phyloP scores from a whole-genome alignment of 2,329 filamentous ascomycete genomes.

The Sporothrix luriei region DNA sequence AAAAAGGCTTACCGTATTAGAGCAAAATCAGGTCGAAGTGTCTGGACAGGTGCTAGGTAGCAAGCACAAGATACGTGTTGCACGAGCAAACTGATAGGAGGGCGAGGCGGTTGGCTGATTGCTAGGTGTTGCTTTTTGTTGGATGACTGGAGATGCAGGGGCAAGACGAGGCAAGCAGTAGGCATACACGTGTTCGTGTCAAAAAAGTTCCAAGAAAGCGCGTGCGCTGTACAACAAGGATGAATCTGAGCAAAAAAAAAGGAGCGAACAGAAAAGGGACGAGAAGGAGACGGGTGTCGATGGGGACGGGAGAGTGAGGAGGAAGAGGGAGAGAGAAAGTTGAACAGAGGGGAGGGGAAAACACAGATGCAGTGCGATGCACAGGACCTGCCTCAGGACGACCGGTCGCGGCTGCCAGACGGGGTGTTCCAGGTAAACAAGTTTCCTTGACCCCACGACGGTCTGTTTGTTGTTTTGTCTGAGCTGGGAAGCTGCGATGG shows the following conservation, averaged over 20 bases:
- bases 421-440: constrained; percentile 13
- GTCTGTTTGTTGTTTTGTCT: background rate
- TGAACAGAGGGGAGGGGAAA: background rate
- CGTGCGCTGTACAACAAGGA: constrained; percentile 25
- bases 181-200: constrained; percentile 34
- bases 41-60: background rate
- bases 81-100: constrained; percentile 16
- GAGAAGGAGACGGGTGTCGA: constrained; percentile 13
- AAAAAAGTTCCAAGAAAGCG: constrained; percentile 37
- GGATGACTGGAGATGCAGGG: constrained; percentile 11
- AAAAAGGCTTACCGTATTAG: constrained; percentile 20
- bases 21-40: background rate
- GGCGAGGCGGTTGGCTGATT: background rate
- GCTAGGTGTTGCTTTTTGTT: constrained; percentile 20
- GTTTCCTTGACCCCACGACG: background rate
- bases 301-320: background rate
- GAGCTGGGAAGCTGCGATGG: background rate
- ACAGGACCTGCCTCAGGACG: background rate
- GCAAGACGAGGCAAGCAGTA: constrained; percentile 28
- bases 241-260: constrained; percentile 27
- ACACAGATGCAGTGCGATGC: constrained; percentile 5
- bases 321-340: background rate
- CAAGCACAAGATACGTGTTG: constrained; percentile 11
- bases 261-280: background rate
- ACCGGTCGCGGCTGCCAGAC: background rate